Evolutionary conservation across 2,329 filamentous ascomycete species (phyloP), one percentile per base, ranked within the genome.

Genomic region (Boeremia lycopersici): DNA sequence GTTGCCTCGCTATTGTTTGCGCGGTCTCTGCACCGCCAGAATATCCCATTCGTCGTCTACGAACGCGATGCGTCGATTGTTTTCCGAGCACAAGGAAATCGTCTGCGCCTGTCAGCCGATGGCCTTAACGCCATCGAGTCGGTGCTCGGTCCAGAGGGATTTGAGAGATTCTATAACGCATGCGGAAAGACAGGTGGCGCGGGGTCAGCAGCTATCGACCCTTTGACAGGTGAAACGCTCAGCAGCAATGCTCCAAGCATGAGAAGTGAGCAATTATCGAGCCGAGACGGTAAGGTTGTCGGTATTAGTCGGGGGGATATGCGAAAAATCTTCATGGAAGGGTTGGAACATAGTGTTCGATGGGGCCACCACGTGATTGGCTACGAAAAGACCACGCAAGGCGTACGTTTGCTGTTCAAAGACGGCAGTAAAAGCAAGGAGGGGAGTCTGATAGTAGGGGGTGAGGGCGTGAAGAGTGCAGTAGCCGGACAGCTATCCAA

Each of bases 221-320:
- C 84, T 4, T 61, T 81, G 3, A 86, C 82, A 0, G 84, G 83
- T 0, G 78, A 82, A 57, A 64, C 69, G 28, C 71, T 77, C 7
- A 70, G 63, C 1, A 51, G 25, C 2, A 58, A 64, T 3, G 42
- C 29, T 7, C 48, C 53, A 8, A 60, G 53, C 31, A 57, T 64
- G 3, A 44, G 34, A 15, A 59, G 46, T 30, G 71, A 75, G 49
- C 30, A 46, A 1, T 72, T 87, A 28, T 53, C 70, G 0, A 85
- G 82, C 13, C 78, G 84, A 17, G 84, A 76, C 34, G 84, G 82
- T 5, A 85, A 87, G 66, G 77, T 85, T 8, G 78, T 89, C 0
- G 86, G 86, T 0, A 86, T 88, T 35, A 79, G 84, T 0, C 75
- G 86, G 5, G 86, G 85, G 4, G 84, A 86, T 31, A 88, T 89